phyloP scores from a whole-genome alignment of 768 basidiomycete genomes.

The Leccinum incarnatum region DNA sequence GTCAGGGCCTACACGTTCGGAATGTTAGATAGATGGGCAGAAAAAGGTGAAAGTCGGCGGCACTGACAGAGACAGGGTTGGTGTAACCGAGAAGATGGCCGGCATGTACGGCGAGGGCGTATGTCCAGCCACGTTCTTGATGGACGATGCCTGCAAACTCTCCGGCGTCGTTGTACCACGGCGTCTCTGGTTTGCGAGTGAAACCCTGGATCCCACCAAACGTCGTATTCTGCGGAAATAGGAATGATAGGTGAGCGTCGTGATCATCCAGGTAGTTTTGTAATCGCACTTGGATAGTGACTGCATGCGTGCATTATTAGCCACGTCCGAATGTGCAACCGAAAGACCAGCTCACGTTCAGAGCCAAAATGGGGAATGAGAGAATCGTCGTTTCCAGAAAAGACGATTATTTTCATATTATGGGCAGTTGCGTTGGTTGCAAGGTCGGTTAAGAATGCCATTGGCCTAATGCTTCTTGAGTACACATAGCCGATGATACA shows the following conservation, averaged over 20 bases:
- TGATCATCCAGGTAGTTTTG: not conserved
- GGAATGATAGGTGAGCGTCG: not conserved
- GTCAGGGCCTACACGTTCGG: conserved; percentile 46
- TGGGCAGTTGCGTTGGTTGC: conserved; percentile 59
- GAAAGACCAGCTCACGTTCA: conserved; percentile 43
- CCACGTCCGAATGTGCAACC: not conserved
- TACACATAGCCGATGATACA: not conserved
- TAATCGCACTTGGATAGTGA: conserved; percentile 51
- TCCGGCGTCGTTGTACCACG: conserved; percentile 60
- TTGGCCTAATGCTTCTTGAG: conserved; percentile 43
- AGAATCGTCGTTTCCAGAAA: conserved; percentile 68
- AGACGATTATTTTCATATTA: conserved; percentile 53
- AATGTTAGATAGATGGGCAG: not conserved
- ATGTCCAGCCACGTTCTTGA: conserved; percentile 65
- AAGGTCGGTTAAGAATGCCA: conserved; percentile 62
- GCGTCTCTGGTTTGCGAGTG: conserved; percentile 62
- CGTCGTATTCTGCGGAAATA: conserved; percentile 59
- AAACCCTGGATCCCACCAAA: conserved; percentile 79
- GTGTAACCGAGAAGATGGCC: conserved; percentile 41
- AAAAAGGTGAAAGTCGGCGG: not conserved
- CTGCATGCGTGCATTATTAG: conserved; percentile 30
- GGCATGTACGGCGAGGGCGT: conserved; percentile 36
- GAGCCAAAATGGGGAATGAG: conserved; percentile 62
- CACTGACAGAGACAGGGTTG: conserved; percentile 45
- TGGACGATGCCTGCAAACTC: conserved; percentile 67